Conservation (phyloP, 495 filamentous ascomycete genomes). For the Aspergillus kassunensis region DNA sequence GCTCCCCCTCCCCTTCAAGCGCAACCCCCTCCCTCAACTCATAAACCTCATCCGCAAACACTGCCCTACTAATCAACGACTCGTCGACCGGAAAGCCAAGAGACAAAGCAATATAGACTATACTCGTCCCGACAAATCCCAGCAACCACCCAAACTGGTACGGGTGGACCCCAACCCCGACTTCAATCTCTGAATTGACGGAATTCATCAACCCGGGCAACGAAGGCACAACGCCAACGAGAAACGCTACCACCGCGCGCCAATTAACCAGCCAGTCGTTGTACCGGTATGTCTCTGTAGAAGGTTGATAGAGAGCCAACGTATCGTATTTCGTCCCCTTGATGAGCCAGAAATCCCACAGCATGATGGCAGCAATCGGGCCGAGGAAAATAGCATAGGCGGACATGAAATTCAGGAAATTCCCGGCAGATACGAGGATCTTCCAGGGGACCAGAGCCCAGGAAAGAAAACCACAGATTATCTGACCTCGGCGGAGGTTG, state of each 20-base stretch:
- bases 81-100: constrained; percentile 33
- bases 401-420: constrained; percentile 59
- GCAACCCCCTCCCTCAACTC: constrained; percentile 27
- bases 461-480: constrained; percentile 54
- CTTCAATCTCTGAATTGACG: constrained; percentile 41
- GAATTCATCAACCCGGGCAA: constrained; percentile 55
- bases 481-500: constrained; percentile 60
- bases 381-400: constrained; percentile 65
- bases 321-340: constrained; percentile 59
- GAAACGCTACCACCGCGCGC: constrained; percentile 59
- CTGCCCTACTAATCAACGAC: constrained; percentile 35
- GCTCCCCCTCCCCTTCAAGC: constrained; percentile 8
- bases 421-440: constrained; percentile 55
- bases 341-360: constrained; percentile 65
- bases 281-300: constrained; percentile 47
- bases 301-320: constrained; percentile 44
- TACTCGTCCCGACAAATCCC: constrained; percentile 46
- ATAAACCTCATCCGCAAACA: constrained; percentile 51
- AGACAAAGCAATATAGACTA: constrained; percentile 43
- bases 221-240: constrained; percentile 59
- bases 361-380: constrained; percentile 64
- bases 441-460: constrained; percentile 64
- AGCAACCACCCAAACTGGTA: constrained; percentile 56
- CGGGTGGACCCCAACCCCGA: constrained; percentile 46
- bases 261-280: constrained; percentile 58